Evolutionary conservation across 345 rosid genomes (phyloP).

Genomic region (Melaleuca alternifolia): DNA sequence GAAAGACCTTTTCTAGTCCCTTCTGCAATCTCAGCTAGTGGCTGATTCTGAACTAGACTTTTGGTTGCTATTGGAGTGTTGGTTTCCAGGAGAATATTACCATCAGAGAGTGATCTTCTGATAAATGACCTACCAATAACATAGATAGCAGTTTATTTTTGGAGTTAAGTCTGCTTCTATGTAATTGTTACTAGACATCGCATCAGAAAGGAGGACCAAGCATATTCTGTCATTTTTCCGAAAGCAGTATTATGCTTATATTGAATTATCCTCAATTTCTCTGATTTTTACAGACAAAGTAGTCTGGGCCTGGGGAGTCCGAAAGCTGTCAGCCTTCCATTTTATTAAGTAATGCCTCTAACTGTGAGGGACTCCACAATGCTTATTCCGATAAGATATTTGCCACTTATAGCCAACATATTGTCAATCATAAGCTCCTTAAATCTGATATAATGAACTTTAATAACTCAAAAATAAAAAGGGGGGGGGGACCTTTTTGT

Average conservation of each 20-base stretch:
- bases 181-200: neutral
- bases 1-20: conserved; percentile 38
- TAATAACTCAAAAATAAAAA: neutral
- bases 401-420: neutral
- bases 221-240: neutral
- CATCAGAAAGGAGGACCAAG: neutral
- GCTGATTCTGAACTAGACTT: conserved; percentile 21
- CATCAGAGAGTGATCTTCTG: conserved; percentile 86
- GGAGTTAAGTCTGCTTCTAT: neutral
- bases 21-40: conserved; percentile 21
- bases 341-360: neutral
- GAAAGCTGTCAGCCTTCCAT: neutral
- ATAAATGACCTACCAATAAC: conserved; percentile 39
- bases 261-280: neutral
- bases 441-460: neutral
- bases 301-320: neutral
- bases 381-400: neutral
- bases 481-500: neutral
- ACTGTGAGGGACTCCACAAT: neutral
- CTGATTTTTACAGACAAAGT: neutral
- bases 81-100: conserved; percentile 53
- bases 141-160: neutral
- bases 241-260: neutral
- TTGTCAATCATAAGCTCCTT: neutral
- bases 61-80: conserved; percentile 25